Base-by-base conservation (phyloP, 805 yeast species). In the Kazachstania africana region DNA sequence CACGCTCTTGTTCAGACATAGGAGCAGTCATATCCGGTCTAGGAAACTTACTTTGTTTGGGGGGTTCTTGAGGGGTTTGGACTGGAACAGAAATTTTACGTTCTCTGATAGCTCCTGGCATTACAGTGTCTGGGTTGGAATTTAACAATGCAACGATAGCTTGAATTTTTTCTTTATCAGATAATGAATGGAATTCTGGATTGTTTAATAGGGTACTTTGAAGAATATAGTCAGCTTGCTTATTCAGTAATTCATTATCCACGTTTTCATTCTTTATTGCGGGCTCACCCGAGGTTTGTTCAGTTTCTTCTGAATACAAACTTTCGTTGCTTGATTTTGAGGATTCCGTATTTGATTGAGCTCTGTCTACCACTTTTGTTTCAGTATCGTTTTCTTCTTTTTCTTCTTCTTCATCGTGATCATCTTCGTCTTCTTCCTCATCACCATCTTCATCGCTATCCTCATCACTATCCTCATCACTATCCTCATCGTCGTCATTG, bases 11-110 rank as follows among this genome's bases (percentile, higher is more conserved):
- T 0, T 55, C 50, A 1, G 72, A 53, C 72, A 78, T 68, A 8
- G 79, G 76, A 2, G 53, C 41, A 10, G 66, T 60, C 24, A 78
- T 52, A 44, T 77, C 74, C 1, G 83, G 78, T 47, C 85, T 64
- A 35, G 21, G 36, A 13, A 23, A 28, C 24, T 23, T 59, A 36
- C 37, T 53, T 45, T 37, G 51, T 54, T 38, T 48, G 48, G 8
- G 63, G 59, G 36, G 56, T 53, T 40, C 56, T 53, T 43, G 10
- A n/a, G 21, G 34, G 28, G 28, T 21, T 24, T 12, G 14, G 10
- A 34, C 13, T 3, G 24, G 22, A 19, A 10, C 9, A 19, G 22
- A 10, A 8, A 19, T 19, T 6, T 6, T 19, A 19, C 10, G 3
- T n/a, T 21, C 16, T 12, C 12, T 16, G 12, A 10, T 12, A 20